Evolutionary conservation across 2,329 filamentous ascomycete genomes (phyloP).

Genomic region (Acrocalymma vagum): DNA sequence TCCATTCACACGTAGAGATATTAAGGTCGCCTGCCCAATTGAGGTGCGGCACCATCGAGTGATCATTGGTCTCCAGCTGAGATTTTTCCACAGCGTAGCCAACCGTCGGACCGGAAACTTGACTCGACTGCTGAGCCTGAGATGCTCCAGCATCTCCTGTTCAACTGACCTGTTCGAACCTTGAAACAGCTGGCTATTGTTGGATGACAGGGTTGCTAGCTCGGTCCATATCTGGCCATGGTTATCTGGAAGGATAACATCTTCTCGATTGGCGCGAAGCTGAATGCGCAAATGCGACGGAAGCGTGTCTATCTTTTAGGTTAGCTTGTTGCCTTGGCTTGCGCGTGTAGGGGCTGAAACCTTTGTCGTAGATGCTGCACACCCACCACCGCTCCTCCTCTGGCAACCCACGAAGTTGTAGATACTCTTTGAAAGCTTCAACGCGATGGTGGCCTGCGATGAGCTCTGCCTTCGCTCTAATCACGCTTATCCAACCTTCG

Average conservation of each 20-base stretch:
- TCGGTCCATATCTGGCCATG: slow-evolving; percentile 3
- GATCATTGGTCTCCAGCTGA: slow-evolving; percentile 5
- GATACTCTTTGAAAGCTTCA: slow-evolving; percentile 8
- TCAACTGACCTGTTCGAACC: too few species aligned
- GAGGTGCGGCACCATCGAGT: slow-evolving; percentile 2
- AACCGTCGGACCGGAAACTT: slow-evolving; percentile 4
- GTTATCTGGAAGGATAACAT: slow-evolving; percentile 6
- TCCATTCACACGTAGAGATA: slow-evolving; percentile 4
- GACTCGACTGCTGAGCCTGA: slow-evolving; percentile 3
- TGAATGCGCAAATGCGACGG: slow-evolving; percentile 5
- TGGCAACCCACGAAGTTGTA: not conserved
- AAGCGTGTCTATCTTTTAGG: slow-evolving; percentile 4
- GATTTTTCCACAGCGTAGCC: slow-evolving; percentile 3
- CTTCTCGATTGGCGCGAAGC: slow-evolving; percentile 6
- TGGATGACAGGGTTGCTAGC: too few species aligned
- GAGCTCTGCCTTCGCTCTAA: slow-evolving; percentile 7
- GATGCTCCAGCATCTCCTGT: too few species aligned
- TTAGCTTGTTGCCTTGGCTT: slow-evolving; percentile 4
- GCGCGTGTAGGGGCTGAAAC: slow-evolving; percentile 4
- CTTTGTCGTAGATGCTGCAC: slow-evolving; percentile 8
- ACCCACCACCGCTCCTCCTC: slow-evolving; percentile 4
- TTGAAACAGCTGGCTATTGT: slow-evolving; percentile 1
- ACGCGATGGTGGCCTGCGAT: slow-evolving; percentile 5
- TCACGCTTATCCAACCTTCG: slow-evolving; percentile 1
- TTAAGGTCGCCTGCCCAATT: slow-evolving; percentile 3